These are phyloP conservation scores for Avena eriantha DNA, from an alignment of 176 grass and related monocot genomes.

Conservation along the genomic window DNA sequence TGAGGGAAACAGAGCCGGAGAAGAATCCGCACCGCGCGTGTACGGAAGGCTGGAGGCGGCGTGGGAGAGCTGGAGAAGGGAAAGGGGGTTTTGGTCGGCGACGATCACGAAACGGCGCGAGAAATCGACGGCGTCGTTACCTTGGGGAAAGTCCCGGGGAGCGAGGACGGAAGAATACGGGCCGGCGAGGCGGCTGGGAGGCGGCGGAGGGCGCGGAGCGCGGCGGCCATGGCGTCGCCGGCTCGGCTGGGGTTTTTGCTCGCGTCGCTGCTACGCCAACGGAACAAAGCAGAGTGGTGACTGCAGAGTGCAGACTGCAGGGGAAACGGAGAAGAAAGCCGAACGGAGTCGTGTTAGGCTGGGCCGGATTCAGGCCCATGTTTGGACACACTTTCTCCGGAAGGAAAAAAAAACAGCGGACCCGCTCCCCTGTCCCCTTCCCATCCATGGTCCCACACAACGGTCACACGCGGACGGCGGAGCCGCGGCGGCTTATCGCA, in stretches of 20 bases:
- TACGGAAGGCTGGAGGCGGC: background rate
- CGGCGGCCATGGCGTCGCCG: background rate
- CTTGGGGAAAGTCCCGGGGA: background rate
- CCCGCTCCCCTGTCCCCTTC: too few relatives aligned
- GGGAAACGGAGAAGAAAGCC: background rate
- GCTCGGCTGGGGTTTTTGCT: background rate
- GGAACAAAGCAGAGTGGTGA: background rate
- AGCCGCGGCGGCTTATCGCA: conserved; percentile 11
- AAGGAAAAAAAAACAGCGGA: too few relatives aligned
- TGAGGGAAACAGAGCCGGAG: background rate
- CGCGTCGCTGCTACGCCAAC: background rate
- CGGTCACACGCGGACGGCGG: background rate
- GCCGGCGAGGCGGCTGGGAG: background rate
- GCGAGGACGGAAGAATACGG: background rate
- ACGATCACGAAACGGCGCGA: background rate
- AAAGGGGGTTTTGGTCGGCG: background rate
- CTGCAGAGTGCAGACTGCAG: background rate
- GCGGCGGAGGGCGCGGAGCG: background rate
- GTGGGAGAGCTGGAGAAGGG: background rate
- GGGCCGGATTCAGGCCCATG: background rate
- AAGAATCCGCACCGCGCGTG: background rate
- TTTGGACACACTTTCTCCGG: background rate
- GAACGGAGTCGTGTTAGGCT: background rate
- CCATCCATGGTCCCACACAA: too few relatives aligned
- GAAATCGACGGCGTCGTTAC: background rate